Base-by-base conservation (phyloP, 1,139 yeast species). In the Candida buenavistaensis region DNA sequence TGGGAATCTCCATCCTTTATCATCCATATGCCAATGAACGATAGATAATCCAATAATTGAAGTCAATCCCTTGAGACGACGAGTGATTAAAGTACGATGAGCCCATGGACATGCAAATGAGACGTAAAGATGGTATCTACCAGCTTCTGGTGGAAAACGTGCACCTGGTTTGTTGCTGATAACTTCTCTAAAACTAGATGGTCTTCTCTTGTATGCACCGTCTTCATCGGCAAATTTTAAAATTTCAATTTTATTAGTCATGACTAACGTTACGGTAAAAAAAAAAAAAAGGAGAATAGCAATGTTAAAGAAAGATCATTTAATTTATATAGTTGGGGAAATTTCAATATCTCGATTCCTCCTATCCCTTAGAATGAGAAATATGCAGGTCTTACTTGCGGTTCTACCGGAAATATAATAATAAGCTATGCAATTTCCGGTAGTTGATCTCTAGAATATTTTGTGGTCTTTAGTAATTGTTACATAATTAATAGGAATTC, bases 71-170 rank as follows among this genome's bases (percentile, higher is more conserved):
- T 89, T 89, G 46, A 90, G 69, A n/a, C 72, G 62, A 35, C 97
- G 67, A 6, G 83, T 72, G 39, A 89, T 82, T 46, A 90, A 67
- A 0, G 94, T 79, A 44, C 97, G 75, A 55, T 88, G 96, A 1
- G 97, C 97, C 88, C 96, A 90, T 3, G 97, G 97, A 62, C 97
- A 90, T 2, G 96, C 96, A 35, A 70, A 66, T 1, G 94, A 82
- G 14, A 89, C 95, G 51, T 87, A 90, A 40, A 90, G 74, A 62
- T 90, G 96, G 57, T 90, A 90, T 50, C 97, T 73, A 42, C 78
- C 78, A 33, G 75, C 72, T 52, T 87, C 97, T 0, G 96, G 85
- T 12, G 80, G 67, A 52, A 80, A 83, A 42, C 72, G 62, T 28
- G 84, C 73, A 9, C 81, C 81, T 1, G 81, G 75, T 32, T 75